phyloP scores from a whole-genome alignment of 1,139 yeast species.

The Candida pseudoviswanathii region DNA sequence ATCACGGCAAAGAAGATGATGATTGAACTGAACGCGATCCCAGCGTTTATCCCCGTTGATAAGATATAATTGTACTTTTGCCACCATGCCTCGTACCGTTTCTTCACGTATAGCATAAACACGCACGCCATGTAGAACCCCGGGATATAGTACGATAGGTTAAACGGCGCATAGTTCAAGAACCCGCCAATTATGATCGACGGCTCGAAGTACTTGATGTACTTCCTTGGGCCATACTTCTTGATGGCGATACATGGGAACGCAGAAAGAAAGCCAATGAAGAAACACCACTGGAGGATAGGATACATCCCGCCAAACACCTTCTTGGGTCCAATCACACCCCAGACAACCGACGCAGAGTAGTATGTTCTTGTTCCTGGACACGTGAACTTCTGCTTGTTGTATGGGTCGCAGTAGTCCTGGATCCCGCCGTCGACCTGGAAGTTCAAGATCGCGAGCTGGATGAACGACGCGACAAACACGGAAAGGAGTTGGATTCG shows the following conservation, averaged over 20 bases:
- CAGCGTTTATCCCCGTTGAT: slow-evolving; percentile 52
- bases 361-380: slow-evolving; percentile 49
- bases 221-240: slow-evolving; percentile 31
- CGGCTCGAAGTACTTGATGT: slow-evolving; percentile 44
- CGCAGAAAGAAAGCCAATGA: slow-evolving; percentile 54
- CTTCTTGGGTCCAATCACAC: slow-evolving; percentile 60
- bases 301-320: slow-evolving; percentile 53
- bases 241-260: slow-evolving; percentile 44
- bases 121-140: slow-evolving; percentile 42
- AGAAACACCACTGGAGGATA: slow-evolving; percentile 50
- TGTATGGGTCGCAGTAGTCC: slow-evolving; percentile 37
- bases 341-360: slow-evolving; percentile 63
- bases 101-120: slow-evolving; percentile 52
- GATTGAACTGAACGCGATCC: slow-evolving; percentile 51
- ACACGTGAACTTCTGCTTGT: slow-evolving; percentile 49
- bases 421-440: slow-evolving; percentile 28
- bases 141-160: slow-evolving; percentile 48
- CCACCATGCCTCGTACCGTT: slow-evolving; percentile 55
- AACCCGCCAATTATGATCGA: slow-evolving; percentile 45
- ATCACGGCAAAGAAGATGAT: slow-evolving; percentile 59
- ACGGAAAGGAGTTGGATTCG: slow-evolving; percentile 54
- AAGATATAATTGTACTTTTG: slow-evolving; percentile 59
- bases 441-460: slow-evolving; percentile 57
- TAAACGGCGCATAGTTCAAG: slow-evolving; percentile 49
- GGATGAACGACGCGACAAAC: slow-evolving; percentile 42